phyloP scores from a whole-genome alignment of 2,329 filamentous ascomycete species.

The Penicillium concentricum region DNA sequence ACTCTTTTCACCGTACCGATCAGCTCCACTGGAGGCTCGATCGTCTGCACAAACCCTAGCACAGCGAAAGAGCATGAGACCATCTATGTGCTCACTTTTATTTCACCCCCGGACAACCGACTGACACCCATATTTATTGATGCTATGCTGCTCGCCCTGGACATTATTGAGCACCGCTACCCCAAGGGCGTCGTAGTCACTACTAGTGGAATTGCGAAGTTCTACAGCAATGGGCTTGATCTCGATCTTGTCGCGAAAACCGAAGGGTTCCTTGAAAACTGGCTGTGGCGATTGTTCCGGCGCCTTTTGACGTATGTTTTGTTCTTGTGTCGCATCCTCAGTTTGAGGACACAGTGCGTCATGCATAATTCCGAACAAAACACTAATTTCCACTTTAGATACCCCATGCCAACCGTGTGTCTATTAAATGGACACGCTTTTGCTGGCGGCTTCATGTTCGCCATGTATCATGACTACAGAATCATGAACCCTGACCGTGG shows the following conservation, averaged over 20 bases:
- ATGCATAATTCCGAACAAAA: not conserved
- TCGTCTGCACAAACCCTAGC: slow-evolving; percentile 64
- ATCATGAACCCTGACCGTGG: slow-evolving; percentile 69
- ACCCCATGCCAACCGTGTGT: slow-evolving; percentile 80
- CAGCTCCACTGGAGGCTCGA: slow-evolving; percentile 53
- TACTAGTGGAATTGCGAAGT: slow-evolving; percentile 72
- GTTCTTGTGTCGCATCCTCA: not conserved
- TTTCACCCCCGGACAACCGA: slow-evolving; percentile 72
- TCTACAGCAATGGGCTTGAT: slow-evolving; percentile 83
- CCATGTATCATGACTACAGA: slow-evolving; percentile 81
- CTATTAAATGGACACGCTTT: slow-evolving; percentile 78
- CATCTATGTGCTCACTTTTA: slow-evolving; percentile 72
- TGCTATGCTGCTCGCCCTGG: slow-evolving; percentile 67
- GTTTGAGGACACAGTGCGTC: not conserved
- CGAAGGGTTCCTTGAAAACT: slow-evolving; percentile 60
- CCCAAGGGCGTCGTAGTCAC: slow-evolving; percentile 73
- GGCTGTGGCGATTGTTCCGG: slow-evolving; percentile 64
- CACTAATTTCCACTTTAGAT: slow-evolving; percentile 41
- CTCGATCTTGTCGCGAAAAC: slow-evolving; percentile 63
- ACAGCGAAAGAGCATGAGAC: slow-evolving; percentile 30
- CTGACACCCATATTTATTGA: slow-evolving; percentile 67
- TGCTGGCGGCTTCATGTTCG: slow-evolving; percentile 76
- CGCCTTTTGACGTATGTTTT: slow-evolving; percentile 58
- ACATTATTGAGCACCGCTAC: slow-evolving; percentile 69
- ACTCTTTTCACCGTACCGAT: slow-evolving; percentile 63